phyloP scores from a whole-genome alignment of 306 rosid genomes.

The Quercus suber region DNA sequence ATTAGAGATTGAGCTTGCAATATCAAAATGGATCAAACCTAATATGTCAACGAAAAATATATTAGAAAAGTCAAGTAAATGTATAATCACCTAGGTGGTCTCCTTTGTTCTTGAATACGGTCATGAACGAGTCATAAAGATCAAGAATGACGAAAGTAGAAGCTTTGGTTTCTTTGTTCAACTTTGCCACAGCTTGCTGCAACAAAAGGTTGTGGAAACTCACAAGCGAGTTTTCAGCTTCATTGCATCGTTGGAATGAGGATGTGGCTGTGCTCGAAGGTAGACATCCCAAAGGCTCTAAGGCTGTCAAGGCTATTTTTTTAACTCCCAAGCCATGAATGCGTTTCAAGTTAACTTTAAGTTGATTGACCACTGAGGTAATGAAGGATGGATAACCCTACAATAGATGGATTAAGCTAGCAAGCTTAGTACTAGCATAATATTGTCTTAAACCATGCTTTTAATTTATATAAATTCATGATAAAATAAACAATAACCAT shows the following conservation, averaged over 20 bases:
- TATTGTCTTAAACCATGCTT: too few relatives aligned
- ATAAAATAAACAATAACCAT: not conserved
- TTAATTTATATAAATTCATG: too few relatives aligned
- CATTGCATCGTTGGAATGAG: slow-evolving; percentile 56
- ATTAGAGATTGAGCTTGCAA: too few relatives aligned
- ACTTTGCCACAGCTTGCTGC: slow-evolving; percentile 44
- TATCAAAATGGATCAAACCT: not conserved
- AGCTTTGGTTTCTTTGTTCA: slow-evolving; percentile 41
- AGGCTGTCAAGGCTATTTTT: slow-evolving; percentile 50
- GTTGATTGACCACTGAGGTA: slow-evolving; percentile 52
- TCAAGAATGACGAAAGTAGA: slow-evolving; percentile 41
- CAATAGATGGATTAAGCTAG: not conserved
- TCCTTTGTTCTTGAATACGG: slow-evolving; percentile 46
- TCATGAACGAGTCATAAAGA: slow-evolving; percentile 64
- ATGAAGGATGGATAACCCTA: slow-evolving; percentile 61
- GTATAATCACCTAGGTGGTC: slow-evolving; percentile 22
- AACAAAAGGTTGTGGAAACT: slow-evolving; percentile 59
- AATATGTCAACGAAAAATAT: not conserved
- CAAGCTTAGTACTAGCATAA: too few relatives aligned
- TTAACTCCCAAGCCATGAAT: slow-evolving; percentile 61
- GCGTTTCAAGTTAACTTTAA: slow-evolving; percentile 41
- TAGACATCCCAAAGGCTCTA: slow-evolving; percentile 83
- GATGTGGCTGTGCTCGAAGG: slow-evolving; percentile 36
- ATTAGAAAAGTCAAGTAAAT: not conserved
- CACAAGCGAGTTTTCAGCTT: slow-evolving; percentile 38